Evolutionary conservation across 2,329 filamentous ascomycete genomes (phyloP).

Genomic region (Iodosphaeria phyllophila): DNA sequence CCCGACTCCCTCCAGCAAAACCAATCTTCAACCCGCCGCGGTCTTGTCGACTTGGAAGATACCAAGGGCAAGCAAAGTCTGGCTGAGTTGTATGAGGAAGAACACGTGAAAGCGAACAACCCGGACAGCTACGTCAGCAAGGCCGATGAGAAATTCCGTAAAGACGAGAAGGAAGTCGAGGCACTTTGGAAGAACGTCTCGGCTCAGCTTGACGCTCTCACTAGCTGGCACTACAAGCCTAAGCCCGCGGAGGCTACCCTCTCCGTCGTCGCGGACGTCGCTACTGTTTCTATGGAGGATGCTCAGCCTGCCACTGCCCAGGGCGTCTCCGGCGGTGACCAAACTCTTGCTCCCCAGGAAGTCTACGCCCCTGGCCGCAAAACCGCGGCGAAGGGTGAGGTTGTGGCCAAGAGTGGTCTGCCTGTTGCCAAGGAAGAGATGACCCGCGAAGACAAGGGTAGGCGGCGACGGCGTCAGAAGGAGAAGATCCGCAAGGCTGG

Average conservation of each 20-base stretch:
- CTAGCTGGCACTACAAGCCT: constrained; percentile 89
- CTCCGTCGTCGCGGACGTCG: constrained; percentile 75
- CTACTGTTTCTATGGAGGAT: constrained; percentile 89
- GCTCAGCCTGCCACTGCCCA: constrained; percentile 71
- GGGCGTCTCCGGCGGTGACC: constrained; percentile 47
- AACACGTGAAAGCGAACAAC: constrained; percentile 63
- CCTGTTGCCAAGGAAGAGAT: constrained; percentile 73
- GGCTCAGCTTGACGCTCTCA: constrained; percentile 69
- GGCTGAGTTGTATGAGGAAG: constrained; percentile 86
- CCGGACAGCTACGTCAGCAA: constrained; percentile 64
- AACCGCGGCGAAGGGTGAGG: constrained; percentile 44
- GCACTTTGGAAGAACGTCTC: constrained; percentile 67
- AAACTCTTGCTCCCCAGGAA: constrained; percentile 82
- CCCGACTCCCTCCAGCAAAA: constrained; percentile 53
- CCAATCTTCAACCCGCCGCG: constrained; percentile 38
- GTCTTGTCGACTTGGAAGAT: constrained; percentile 68
- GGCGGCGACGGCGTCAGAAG: constrained; percentile 64
- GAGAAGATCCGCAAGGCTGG: constrained; percentile 61
- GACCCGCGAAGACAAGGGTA: constrained; percentile 66
- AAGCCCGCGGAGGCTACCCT: constrained; percentile 67
- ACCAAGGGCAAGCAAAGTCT: constrained; percentile 73
- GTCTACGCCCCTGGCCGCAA: constrained; percentile 68
- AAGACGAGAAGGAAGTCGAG: constrained; percentile 70
- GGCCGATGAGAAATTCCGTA: constrained; percentile 63
- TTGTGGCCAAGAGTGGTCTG: constrained; percentile 58